Base-by-base conservation (phyloP, 148 eudicot species). In the Rhododendron vialii region DNA sequence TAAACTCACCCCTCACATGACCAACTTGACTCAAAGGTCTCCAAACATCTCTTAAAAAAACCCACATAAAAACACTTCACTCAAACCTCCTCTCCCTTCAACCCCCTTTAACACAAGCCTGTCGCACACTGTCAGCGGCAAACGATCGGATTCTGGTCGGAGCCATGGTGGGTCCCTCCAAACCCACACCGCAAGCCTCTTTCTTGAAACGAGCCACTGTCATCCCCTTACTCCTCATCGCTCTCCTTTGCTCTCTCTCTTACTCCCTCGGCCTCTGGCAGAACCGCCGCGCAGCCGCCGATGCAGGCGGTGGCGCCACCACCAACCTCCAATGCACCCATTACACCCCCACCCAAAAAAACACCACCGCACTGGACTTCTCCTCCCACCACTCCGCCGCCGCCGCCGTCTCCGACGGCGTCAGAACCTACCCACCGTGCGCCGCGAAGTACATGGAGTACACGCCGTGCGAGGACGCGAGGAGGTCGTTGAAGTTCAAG, bases 401-500 rank as follows among this genome's bases (percentile, higher is more conserved):
- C 24, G 78, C n/a, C 79, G 9, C n/a, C 26, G 48, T 5, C 79
- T 8, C 65, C 12, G 22, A 8, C 1, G 51, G 11, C 43, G 28
- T 36, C 11, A 84, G 77, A 15, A 47, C 33, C 4, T 93, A 89
- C 89, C 96, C 91, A 3, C 86, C 93, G 1, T 95, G 98, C 59
- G 48, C 86, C 24, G 48, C 28, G 0, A 86, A 74, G 85, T 87
- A 76, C 83, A 89, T 85, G 82, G 98, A 95, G 91, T 95, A 94
- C 94, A 95, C 98, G 7, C 98, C 98, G 2, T 95, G 98, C 85
- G 87, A 94, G 88, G 94, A 95, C 87, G 83, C 33, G 2, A 77
- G 45, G 30, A 84, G 98, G 74, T 92, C 96, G 24, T 22, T 88
- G n/a, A 89, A 89, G 89, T 94, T 86, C 85, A 50, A 63, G 4